Evolutionary conservation across 768 basidiomycete species (phyloP).

Genomic region (Russula brevipes): DNA sequence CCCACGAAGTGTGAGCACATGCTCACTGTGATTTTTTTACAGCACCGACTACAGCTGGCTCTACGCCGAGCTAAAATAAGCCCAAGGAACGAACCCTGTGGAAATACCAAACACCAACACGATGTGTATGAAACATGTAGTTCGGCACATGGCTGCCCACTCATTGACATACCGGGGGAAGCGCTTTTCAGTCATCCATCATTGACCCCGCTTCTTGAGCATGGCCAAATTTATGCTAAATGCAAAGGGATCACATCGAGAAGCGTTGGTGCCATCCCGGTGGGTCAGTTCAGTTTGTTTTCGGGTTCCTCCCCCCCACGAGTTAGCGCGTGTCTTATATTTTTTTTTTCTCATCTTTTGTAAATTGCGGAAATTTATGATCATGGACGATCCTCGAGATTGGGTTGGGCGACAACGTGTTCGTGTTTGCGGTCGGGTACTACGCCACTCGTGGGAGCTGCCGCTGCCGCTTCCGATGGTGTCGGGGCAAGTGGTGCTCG

Average conservation of each 20-base stretch:
- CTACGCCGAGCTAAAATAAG: not conserved
- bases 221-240: not conserved
- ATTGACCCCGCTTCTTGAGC: not conserved
- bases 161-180: not conserved
- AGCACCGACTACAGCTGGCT: not conserved
- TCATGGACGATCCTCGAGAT: not conserved
- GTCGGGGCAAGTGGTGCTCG: slow-evolving; percentile 5
- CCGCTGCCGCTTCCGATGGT: not conserved
- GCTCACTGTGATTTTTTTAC: not conserved
- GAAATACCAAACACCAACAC: not conserved
- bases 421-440: not conserved
- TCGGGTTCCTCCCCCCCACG: not conserved
- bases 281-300: not conserved
- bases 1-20: not conserved
- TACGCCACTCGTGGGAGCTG: not conserved
- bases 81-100: not conserved
- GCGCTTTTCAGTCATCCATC: too few species aligned
- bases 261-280: not conserved
- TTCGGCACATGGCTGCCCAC: not conserved
- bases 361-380: not conserved
- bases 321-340: not conserved
- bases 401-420: not conserved
- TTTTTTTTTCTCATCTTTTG: not conserved
- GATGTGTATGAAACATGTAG: slow-evolving; percentile 1
- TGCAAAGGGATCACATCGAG: not conserved